Base-by-base conservation (phyloP, 1,284 basidiomycete species). In the Ustilago curta region DNA sequence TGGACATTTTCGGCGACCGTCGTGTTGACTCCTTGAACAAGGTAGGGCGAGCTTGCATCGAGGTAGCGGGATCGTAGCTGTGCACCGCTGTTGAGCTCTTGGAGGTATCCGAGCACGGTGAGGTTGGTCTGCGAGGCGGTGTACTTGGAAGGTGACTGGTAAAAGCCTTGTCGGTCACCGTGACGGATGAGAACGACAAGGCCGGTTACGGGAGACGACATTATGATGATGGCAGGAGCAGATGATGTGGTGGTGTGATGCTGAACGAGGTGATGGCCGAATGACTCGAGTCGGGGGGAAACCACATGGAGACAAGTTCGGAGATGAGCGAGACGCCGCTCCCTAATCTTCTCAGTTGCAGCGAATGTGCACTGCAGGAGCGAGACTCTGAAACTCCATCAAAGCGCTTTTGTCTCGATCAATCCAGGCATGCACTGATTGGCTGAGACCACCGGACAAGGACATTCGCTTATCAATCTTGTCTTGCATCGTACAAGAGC, bases 131-230 rank as follows among this genome's bases (percentile, higher is more conserved):
- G 88, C n/a, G 88, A 87, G 27, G 89, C 88, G 57, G 89, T 86
- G 85, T 95, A 94, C 29, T 79, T 73, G 25, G 62, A 59, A 0
- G 78, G 78, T 0, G 66, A 71, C 59, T 80, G 76, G 53, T 77
- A 80, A 60, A 79, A 76, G 48, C 77, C 89, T 75, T 86, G 87
- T 65, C 92, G 89, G 86, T 94, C 93, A 68, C 93, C 93, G 81
- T 94, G 94, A 77, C 93, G 91, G 65, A 91, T 90, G 79, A 95
- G 87, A 82, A 93, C 87, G 79, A 95, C 89, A 78, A 91, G 91
- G 85, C 93, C 93, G 77, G 91, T 89, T 64, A 93, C 75, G 8
- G 75, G 61, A 40, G 59, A 64, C 25, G 68, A 37, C 63, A 68
- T 75, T 44, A 21, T 55, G 27, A 18, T 27, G 23, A 14, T 18